Percentiles rank a stretch among this genome's conserved stretches.
These are phyloP conservation scores for Allantophomopsis lycopodina DNA, from an alignment of 2,329 filamentous ascomycete species.

Conservation along the genomic window DNA sequence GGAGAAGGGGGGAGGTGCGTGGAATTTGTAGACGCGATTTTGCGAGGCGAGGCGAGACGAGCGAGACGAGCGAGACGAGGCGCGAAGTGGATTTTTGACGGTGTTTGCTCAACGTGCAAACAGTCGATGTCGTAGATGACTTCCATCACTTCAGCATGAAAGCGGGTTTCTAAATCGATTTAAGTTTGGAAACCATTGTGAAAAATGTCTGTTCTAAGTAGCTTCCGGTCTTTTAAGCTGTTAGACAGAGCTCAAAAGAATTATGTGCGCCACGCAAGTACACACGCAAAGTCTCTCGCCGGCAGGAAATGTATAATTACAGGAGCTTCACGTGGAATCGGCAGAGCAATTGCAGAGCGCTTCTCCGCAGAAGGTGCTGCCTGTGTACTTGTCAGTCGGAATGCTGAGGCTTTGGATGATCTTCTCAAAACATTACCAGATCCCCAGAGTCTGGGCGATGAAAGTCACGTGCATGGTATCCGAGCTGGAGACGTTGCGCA, in stretches of 20 bases:
- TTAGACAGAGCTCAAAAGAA: background rate
- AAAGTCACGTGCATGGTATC: constrained; percentile 6
- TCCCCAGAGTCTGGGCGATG: background rate
- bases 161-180: too few species aligned
- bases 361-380: constrained; percentile 48
- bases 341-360: constrained; percentile 49
- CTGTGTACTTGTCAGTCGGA: constrained; percentile 48
- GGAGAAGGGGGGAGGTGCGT: background rate
- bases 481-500: constrained; percentile 15
- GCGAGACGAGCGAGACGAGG: background rate
- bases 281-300: background rate
- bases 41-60: background rate
- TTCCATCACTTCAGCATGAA: too few species aligned
- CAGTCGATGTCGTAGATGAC: background rate
- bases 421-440: constrained; percentile 35
- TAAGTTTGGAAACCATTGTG: too few species aligned
- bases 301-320: constrained; percentile 39
- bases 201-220: background rate
- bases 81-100: too few species aligned
- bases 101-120: background rate
- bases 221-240: background rate
- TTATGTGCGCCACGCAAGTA: background rate
- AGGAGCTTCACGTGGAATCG: constrained; percentile 59
- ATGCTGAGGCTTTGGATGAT: constrained; percentile 49
- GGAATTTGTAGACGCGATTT: background rate